Evolutionary conservation across 352 stramenopile species (phyloP).

Genomic region (Globisporangium carolinianum): DNA sequence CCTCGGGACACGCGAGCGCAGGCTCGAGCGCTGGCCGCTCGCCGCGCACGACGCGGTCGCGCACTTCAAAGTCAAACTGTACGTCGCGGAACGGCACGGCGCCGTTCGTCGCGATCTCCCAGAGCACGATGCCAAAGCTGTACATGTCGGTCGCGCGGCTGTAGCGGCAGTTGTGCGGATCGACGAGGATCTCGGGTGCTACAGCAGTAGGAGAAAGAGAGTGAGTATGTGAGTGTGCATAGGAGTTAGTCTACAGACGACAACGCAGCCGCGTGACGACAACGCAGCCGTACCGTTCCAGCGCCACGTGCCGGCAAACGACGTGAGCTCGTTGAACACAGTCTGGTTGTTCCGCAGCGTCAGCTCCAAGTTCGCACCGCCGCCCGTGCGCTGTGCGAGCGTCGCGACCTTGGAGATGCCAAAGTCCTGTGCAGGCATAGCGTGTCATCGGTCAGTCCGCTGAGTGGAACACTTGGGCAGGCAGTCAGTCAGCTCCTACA

Average conservation of each 20-base stretch:
- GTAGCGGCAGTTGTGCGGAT: conserved; percentile 59
- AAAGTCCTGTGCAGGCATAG: conserved; percentile 29
- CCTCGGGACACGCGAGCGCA: conserved; percentile 25
- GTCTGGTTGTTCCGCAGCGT: conserved; percentile 16
- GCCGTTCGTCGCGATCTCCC: conserved; percentile 64
- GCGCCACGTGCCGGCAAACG: conserved; percentile 64
- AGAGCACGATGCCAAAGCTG: conserved; percentile 68
- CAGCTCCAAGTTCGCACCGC: conserved; percentile 22
- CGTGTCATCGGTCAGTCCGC: no score
- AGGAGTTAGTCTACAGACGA: background rate
- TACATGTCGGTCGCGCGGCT: conserved; percentile 73
- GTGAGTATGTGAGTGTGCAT: background rate
- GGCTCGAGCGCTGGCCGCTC: conserved; percentile 42
- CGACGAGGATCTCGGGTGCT: conserved; percentile 57
- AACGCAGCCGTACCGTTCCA: conserved; percentile 33
- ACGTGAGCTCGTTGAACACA: conserved; percentile 22
- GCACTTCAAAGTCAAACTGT: conserved; percentile 64
- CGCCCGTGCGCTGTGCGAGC: conserved; percentile 29
- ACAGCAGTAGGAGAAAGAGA: conserved; percentile 4
- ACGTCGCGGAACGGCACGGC: conserved; percentile 53
- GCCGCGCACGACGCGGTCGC: conserved; percentile 42
- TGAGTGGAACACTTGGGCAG: no score
- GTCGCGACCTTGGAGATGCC: conserved; percentile 66
- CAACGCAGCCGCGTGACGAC: background rate
- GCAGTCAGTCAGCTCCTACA: no score